These are phyloP conservation scores for Russula compacta DNA, from an alignment of 768 basidiomycete genomes.

Conservation along the genomic window DNA sequence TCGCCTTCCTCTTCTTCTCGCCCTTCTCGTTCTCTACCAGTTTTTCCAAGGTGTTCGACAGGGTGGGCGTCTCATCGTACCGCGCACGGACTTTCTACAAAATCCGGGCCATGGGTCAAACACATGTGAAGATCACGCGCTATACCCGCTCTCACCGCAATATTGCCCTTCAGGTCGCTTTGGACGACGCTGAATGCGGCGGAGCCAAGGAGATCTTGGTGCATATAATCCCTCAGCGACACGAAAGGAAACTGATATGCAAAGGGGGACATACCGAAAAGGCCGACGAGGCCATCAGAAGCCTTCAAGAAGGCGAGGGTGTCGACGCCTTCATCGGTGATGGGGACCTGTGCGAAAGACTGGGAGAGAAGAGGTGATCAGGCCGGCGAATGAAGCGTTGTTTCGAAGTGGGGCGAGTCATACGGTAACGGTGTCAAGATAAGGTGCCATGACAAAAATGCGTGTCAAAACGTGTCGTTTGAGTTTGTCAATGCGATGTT, in stretches of 20 bases:
- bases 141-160: conserved; percentile 46
- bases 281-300: conserved; percentile 72
- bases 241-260: not conserved
- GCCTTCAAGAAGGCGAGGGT: conserved; percentile 85
- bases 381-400: not conserved
- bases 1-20: conserved; percentile 82
- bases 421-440: conserved; percentile 63
- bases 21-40: conserved; percentile 77
- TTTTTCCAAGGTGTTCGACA: conserved; percentile 72
- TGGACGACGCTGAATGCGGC: conserved; percentile 78
- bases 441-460: conserved; percentile 54
- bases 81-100: conserved; percentile 82
- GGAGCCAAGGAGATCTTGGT: conserved; percentile 73
- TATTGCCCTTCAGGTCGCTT: conserved; percentile 85
- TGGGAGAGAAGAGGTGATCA: conserved; percentile 26
- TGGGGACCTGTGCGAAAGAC: conserved; percentile 91
- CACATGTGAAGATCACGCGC: not conserved
- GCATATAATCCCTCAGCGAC: not conserved
- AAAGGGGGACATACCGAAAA: conserved; percentile 62
- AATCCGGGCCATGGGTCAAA: not conserved
- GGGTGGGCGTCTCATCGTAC: conserved; percentile 53
- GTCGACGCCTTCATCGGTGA: conserved; percentile 81
- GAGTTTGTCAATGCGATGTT: conserved; percentile 1
- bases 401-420: conserved; percentile 14
- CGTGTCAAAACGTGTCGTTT: conserved; percentile 14